A percentile compares a stretch with the other conserved stretches of the same genome.
These are phyloP conservation scores for Backusella liffmaniae DNA, from an alignment of 192 early-diverging fungal species.

Conservation along the genomic window DNA sequence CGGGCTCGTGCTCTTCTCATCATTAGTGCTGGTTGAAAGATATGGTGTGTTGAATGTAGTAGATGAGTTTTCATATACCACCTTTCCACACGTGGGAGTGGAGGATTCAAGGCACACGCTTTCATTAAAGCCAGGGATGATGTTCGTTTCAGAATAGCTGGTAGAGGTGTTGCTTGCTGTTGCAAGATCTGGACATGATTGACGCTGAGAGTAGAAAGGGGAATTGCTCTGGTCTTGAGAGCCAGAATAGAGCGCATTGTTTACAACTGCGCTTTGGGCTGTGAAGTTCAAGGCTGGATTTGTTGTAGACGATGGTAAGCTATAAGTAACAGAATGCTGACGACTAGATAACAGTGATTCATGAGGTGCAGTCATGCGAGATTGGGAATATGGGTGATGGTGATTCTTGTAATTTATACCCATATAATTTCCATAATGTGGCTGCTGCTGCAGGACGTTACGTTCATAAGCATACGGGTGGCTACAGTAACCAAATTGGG, in stretches of 20 bases:
- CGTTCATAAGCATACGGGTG: conserved; percentile 10
- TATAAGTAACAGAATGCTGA: conserved; percentile 12
- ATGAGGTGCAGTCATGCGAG: conserved; percentile 4
- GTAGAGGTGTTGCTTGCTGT: neutral
- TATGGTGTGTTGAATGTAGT: neutral
- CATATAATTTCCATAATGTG: neutral
- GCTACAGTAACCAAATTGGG: conserved; percentile 11
- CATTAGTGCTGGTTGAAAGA: neutral
- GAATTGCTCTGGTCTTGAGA: neutral
- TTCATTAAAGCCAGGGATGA: conserved; percentile 1
- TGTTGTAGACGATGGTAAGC: conserved; percentile 4
- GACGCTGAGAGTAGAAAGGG: conserved; percentile 1
- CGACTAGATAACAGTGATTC: conserved; percentile 2
- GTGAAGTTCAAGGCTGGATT: neutral
- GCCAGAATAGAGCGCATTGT: neutral
- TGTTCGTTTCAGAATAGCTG: conserved; percentile 9
- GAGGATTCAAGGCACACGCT: conserved; percentile 2
- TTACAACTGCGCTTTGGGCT: conserved; percentile 3
- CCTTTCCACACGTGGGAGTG: neutral
- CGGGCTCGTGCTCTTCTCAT: neutral
- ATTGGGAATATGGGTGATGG: neutral
- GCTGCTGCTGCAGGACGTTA: neutral
- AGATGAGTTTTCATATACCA: neutral
- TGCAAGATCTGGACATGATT: conserved; percentile 8
- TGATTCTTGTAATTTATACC: neutral